Conservation (phyloP, 306 rosid species). For the Leucaena leucocephala region DNA sequence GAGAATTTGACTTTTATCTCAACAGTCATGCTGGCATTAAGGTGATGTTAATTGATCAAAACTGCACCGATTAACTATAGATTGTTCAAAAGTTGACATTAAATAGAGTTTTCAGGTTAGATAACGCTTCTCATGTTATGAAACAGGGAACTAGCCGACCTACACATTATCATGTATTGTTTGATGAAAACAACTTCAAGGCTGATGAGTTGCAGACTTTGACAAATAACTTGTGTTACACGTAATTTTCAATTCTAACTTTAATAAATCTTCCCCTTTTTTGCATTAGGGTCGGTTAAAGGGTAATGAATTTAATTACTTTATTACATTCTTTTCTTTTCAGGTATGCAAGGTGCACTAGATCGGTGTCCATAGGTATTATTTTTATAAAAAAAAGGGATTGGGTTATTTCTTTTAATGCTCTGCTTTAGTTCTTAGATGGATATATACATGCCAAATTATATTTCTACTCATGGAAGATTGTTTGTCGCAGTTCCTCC, state of each 20-base stretch:
- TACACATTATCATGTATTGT: conserved; percentile 46
- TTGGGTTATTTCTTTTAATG: neutral
- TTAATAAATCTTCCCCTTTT: too few relatives aligned
- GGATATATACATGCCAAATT: neutral
- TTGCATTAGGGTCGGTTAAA: too few relatives aligned
- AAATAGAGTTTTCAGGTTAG: neutral
- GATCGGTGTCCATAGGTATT: conserved; percentile 48
- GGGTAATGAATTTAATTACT: neutral
- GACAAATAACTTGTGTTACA: conserved; percentile 48
- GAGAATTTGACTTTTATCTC: conserved; percentile 62
- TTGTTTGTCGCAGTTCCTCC: conserved; percentile 48
- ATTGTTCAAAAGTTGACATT: neutral
- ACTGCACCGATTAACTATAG: neutral
- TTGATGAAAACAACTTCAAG: conserved; percentile 38
- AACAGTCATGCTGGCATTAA: conserved; percentile 71
- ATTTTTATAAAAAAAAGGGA: neutral
- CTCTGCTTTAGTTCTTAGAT: neutral
- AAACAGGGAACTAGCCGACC: conserved; percentile 57
- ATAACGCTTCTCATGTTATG: neutral
- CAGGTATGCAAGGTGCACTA: conserved; percentile 56
- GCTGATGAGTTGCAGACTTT: conserved; percentile 40
- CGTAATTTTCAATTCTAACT: conserved; percentile 31
- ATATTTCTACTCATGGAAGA: neutral
- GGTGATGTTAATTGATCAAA: conserved; percentile 24
- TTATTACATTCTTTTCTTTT: neutral